A percentile compares a stretch with the other conserved stretches of the same genome.
phyloP scores from a whole-genome alignment of 768 basidiomycete genomes.

The Dacryopinax spathularia region DNA sequence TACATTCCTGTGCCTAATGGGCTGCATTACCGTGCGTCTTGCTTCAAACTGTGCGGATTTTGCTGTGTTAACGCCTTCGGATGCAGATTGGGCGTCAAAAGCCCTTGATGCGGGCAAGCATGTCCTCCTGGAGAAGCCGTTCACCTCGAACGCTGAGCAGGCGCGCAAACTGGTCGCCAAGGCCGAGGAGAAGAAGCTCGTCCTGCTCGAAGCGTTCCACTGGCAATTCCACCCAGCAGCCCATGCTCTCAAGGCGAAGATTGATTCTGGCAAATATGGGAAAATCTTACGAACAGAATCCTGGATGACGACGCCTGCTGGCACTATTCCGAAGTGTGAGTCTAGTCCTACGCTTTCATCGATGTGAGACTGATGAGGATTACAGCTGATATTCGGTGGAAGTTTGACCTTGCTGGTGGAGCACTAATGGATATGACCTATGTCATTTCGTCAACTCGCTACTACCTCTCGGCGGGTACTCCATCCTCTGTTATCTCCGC shows the following conservation, averaged over 20 bases:
- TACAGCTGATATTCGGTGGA: conserved; percentile 9
- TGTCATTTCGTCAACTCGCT: neutral
- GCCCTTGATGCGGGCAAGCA: conserved; percentile 10
- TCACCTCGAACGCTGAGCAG: conserved; percentile 9
- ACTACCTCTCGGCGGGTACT: conserved; percentile 32
- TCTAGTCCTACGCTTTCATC: neutral
- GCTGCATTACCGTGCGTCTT: conserved; percentile 4
- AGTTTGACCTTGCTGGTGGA: conserved; percentile 9
- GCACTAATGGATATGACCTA: conserved; percentile 9
- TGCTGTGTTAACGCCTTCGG: too few relatives aligned
- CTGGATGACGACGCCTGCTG: conserved; percentile 8
- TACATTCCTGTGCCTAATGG: conserved; percentile 12
- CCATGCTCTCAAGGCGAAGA: conserved; percentile 7
- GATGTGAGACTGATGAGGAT: neutral
- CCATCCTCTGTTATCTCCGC: conserved; percentile 33
- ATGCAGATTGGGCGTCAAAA: conserved; percentile 12
- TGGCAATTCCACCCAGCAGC: conserved; percentile 11
- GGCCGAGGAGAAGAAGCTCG: conserved; percentile 3
- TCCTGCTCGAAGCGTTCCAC: conserved; percentile 10
- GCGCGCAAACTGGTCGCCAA: neutral
- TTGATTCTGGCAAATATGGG: conserved; percentile 9
- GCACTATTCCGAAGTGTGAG: conserved; percentile 5
- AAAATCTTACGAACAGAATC: conserved; percentile 8
- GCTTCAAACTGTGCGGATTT: too few relatives aligned
- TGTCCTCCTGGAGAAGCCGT: conserved; percentile 10